phyloP scores from a whole-genome alignment of 176 grass and related monocot species.

The Alloteropsis semialata region DNA sequence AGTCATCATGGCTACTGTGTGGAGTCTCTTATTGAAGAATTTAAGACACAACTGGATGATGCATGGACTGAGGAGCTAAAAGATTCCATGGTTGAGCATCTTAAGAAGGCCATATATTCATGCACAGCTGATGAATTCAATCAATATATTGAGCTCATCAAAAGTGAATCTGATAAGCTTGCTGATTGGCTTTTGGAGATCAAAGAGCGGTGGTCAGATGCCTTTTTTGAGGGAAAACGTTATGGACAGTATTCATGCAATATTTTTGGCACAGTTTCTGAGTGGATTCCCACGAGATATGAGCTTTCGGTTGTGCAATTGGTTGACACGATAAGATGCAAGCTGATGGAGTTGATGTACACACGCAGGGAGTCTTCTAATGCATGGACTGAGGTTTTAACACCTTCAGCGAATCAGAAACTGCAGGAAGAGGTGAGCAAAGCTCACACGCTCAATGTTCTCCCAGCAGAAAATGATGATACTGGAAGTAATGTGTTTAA shows the following conservation, averaged over 20 bases:
- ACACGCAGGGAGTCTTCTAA: conserved; percentile 63
- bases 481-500: conserved; percentile 64
- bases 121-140: conserved; percentile 79
- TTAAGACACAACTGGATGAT: conserved; percentile 69
- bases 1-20: conserved; percentile 71
- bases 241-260: conserved; percentile 73
- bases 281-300: conserved; percentile 71
- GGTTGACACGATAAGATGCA: conserved; percentile 80
- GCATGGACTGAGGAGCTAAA: conserved; percentile 70
- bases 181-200: conserved; percentile 80
- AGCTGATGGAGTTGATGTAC: conserved; percentile 98
- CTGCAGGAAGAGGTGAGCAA: conserved; percentile 77
- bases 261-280: conserved; percentile 52
- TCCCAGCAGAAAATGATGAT: conserved; percentile 42
- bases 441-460: conserved; percentile 65
- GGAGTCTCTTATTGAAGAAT: conserved; percentile 76
- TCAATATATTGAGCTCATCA: conserved; percentile 69
- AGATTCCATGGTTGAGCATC: conserved; percentile 71
- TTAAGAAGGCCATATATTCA: conserved; percentile 69
- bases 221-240: conserved; percentile 71
- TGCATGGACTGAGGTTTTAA: conserved; percentile 62
- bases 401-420: conserved; percentile 66
- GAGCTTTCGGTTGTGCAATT: conserved; percentile 90
- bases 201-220: conserved; percentile 97
- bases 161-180: conserved; percentile 67